Base-by-base conservation (phyloP, 2,329 filamentous ascomycete species). In the Colletotrichum endophyticum region DNA sequence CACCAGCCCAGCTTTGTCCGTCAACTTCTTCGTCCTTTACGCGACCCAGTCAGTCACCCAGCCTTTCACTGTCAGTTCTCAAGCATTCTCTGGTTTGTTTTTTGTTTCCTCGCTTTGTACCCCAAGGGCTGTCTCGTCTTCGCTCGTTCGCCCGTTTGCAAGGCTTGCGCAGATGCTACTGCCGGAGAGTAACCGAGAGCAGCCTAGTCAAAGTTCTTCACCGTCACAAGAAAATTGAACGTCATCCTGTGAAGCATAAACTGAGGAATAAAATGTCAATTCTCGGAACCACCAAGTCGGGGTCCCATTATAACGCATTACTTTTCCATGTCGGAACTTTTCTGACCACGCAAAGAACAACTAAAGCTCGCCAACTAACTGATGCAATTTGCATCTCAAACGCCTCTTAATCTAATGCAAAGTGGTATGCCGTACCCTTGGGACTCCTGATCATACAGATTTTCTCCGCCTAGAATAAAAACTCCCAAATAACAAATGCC, bases 341-440 rank as follows among this genome's bases (percentile, higher is more conserved):
- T 27, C 19, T 27, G 44, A 27, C 12, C 22, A 34, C 68, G 59
- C 56, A n/a, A 8, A 63, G 56, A 74, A 71, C 32, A 28, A 64
- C 27, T 44, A 36, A 49, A 36, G 34, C 59, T 49, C 36, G 27
- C 59, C 30, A 68, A 27, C 63, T 57, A 28, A 73, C 25, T 56
- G 13, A 44, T 62, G 57, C 70, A 56, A 62, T n/a, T 61, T 22
- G 44, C 73, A 68, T 57, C 57, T 70, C 53, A 69, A 73, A 76
- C 74, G 74, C 74, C 74, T 32, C 61, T 57, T 32, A 25, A 70
- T 76, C 71, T 76, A 76, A 76, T 74, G 70, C 70, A 70, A 64
- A 76, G 66, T 74, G 59, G 70, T 76, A 76, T 76, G 70, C 74
- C 70, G 19, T 70, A 53, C 22, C 64, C 22, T 30, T 22, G 30